Evolutionary conservation across 2,329 filamentous ascomycete genomes (phyloP), one percentile per base, ranked within the genome.

Genomic region (Teratosphaeria epicoccoides): DNA sequence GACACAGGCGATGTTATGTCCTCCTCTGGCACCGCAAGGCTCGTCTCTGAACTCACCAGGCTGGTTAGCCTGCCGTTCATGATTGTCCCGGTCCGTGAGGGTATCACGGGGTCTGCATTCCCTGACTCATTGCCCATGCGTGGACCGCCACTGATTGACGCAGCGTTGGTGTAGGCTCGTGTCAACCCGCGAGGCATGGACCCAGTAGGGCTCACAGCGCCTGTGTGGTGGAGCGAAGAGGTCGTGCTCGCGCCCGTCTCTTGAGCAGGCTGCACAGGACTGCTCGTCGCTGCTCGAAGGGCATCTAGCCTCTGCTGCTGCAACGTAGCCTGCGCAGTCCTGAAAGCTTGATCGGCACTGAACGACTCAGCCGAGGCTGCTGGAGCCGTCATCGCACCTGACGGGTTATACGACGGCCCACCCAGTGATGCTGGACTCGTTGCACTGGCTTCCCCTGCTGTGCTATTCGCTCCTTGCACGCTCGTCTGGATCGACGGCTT

Each of bases 141-240:
- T 22, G 64, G 59, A 22, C 48, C 40, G 20, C 55, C 57, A 7
- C 60, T 57, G 24, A 50, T 54, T 9, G 59, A 59, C 7, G 60
- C 55, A 17, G 60, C 61, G 33, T 65, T 65, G 43, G 60, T 62
- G 46, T 64, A 67, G n/a, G 63, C 64, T 43, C 63, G 52, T 33
- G 63, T 60, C 45, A 66, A 47, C 43, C 57, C 55, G 14, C 64
- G 53, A 10, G 65, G 64, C 52, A 65, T 55, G 14, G 54, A 51
- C 11, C 52, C 43, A 28, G 54, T 50, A 4, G 57, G 54, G 37
- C 50, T 53, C 29, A 53, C 55, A 2, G 56, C 55, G 7, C 45
- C 54, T 2, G 43, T 14, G 20, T 51, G 24, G 12, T 43, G 47
- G 17, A 46, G 20, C 17, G 50, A 26, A 11, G 25, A 6, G 22